Conservation (phyloP, 208 protist genomes). For the Leishmania tarentolae region DNA sequence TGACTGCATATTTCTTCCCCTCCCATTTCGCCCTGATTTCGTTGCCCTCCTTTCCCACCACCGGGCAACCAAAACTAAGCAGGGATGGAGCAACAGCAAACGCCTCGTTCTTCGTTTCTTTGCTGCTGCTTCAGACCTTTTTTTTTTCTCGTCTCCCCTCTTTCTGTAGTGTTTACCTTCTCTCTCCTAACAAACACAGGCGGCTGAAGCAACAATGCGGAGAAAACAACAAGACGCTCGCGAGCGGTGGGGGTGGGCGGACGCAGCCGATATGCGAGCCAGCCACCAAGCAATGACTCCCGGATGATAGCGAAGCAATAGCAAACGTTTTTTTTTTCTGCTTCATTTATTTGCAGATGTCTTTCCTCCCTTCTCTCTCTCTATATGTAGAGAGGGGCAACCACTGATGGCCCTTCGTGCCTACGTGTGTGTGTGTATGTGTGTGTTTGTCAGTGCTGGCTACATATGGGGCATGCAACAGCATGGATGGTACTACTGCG, state of each 20-base stretch:
- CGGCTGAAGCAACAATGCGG: neutral
- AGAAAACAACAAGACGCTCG: neutral
- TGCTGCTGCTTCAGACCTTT: neutral
- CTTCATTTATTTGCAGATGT: neutral
- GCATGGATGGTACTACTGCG: neutral
- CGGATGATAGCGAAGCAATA: neutral
- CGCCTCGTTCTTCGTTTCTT: neutral
- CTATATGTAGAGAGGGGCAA: neutral
- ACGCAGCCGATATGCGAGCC: neutral
- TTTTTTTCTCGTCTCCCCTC: neutral
- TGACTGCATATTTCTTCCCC: neutral
- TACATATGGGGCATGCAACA: neutral
- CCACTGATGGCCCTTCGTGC: neutral
- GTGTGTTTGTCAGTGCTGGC: neutral
- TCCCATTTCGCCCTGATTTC: slow-evolving; percentile 1
- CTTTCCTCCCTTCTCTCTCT: neutral
- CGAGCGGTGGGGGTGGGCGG: neutral
- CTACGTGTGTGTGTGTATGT: neutral
- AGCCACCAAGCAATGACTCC: neutral
- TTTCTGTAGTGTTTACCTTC: neutral
- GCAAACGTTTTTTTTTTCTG: neutral
- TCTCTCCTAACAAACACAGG: neutral
- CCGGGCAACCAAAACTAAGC: neutral
- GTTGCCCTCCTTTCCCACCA: neutral
- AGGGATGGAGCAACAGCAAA: neutral